Conservation (phyloP, 331 rosid species). For the Prunus yedoensis region DNA sequence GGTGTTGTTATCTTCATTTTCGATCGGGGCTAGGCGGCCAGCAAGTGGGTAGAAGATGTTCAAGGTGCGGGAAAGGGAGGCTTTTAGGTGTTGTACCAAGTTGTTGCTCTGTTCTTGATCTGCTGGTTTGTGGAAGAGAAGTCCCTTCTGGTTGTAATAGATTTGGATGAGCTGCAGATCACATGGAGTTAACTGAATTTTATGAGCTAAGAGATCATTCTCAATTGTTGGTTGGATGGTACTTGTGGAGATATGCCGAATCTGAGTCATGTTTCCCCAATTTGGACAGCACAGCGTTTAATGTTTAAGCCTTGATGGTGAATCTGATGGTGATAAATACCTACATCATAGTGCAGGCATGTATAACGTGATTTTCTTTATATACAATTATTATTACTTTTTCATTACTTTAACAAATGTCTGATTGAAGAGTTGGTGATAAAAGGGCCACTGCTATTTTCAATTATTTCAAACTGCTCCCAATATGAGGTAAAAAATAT, state of each 20-base stretch:
- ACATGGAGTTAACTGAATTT: constrained; percentile 19
- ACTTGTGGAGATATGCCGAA: not conserved
- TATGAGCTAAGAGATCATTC: not conserved
- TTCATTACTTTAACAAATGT: too few relatives aligned
- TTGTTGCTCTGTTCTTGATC: not conserved
- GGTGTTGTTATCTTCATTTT: constrained; percentile 15
- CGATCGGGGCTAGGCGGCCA: constrained; percentile 8
- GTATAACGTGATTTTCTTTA: too few relatives aligned
- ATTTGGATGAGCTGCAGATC: not conserved
- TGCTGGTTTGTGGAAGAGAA: constrained; percentile 11
- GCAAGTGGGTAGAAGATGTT: constrained; percentile 25
- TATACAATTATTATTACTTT: too few relatives aligned
- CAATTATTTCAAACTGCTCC: too few relatives aligned
- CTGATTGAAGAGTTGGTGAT: too few relatives aligned
- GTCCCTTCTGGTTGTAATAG: constrained; percentile 9
- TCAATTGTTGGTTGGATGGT: too few relatives aligned
- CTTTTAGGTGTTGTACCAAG: constrained; percentile 5
- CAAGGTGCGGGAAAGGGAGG: constrained; percentile 15
- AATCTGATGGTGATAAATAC: too few relatives aligned
- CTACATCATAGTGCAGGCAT: too few relatives aligned
- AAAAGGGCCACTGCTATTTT: too few relatives aligned
- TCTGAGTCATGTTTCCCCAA: not conserved
- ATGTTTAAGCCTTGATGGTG: too few relatives aligned
- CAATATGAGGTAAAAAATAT: too few relatives aligned
- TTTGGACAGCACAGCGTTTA: too few relatives aligned